A percentile compares a stretch with the other conserved stretches of the same genome.
These are phyloP conservation scores for Pseudoperonospora humuli DNA, from an alignment of 352 stramenopile genomes.

Conservation along the genomic window DNA sequence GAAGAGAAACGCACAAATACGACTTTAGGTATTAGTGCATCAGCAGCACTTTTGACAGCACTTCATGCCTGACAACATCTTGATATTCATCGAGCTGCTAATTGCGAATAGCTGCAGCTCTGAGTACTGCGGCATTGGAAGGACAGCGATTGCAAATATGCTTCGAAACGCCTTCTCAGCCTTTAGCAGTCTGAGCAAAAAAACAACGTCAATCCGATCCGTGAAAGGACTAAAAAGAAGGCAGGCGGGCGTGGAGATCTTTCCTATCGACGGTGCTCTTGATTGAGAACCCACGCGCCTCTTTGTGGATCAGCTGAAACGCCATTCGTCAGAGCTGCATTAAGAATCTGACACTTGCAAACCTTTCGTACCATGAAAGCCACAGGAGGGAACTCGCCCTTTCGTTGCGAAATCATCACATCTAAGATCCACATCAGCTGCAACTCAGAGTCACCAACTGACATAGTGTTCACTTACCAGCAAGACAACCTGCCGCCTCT, in stretches of 20 bases:
- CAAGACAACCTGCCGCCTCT: conserved; percentile 49
- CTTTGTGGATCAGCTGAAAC: conserved; percentile 35
- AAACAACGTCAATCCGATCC: background rate
- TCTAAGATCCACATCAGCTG: conserved; percentile 26
- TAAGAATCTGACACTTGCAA: background rate
- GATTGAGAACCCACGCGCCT: conserved; percentile 23
- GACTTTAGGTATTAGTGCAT: conserved; percentile 2
- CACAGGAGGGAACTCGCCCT: conserved; percentile 54
- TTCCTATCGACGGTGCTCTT: conserved; percentile 41
- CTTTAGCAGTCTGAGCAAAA: conserved; percentile 30
- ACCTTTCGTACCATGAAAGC: conserved; percentile 45
- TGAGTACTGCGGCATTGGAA: conserved; percentile 33
- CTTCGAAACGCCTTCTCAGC: conserved; percentile 56
- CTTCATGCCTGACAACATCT: conserved; percentile 37
- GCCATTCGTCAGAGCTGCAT: background rate
- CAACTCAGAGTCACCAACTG: background rate
- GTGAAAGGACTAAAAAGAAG: background rate
- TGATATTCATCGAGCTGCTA: conserved; percentile 27
- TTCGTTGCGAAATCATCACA: conserved; percentile 71
- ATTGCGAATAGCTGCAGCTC: conserved; percentile 45
- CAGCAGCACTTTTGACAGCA: background rate
- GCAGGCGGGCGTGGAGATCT: background rate
- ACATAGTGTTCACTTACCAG: conserved; percentile 19
- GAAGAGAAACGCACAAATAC: background rate
- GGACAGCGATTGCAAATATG: conserved; percentile 41